Conservation (phyloP, 148 eudicot genomes). For the Euryodendron excelsum region DNA sequence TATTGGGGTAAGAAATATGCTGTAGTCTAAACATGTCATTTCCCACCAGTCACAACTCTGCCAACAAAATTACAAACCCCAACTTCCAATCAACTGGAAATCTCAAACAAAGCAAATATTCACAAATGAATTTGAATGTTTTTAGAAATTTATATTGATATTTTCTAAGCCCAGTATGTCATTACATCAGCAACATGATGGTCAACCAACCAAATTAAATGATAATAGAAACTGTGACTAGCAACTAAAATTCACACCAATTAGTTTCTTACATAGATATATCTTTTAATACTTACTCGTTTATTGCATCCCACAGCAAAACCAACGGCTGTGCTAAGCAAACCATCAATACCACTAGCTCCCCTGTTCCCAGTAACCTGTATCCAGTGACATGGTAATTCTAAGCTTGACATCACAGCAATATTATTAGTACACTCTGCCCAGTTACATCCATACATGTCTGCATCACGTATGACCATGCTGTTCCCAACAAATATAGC, state of each 20-base stretch:
- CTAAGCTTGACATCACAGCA: constrained; percentile 27
- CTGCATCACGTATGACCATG: constrained; percentile 94
- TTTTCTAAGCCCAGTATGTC: not conserved
- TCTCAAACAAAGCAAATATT: not conserved
- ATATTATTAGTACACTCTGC: constrained; percentile 27
- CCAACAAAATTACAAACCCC: not conserved
- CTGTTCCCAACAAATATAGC: constrained; percentile 92
- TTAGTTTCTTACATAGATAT: not conserved
- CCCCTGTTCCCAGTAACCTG: constrained; percentile 85
- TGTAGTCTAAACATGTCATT: not conserved
- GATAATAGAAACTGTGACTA: not conserved
- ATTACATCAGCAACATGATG: not conserved
- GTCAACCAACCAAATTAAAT: not conserved
- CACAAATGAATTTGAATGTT: not conserved
- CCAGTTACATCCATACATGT: constrained; percentile 66
- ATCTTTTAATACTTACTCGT: constrained; percentile 51
- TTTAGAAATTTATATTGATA: not conserved
- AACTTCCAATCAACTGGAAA: not conserved
- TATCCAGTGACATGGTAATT: constrained; percentile 56
- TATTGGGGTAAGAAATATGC: not conserved
- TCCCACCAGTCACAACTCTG: not conserved
- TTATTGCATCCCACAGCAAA: constrained; percentile 88
- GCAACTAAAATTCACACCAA: not conserved
- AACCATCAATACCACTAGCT: constrained; percentile 99
- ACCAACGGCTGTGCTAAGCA: constrained; percentile 88